Conservation (phyloP, 495 filamentous ascomycete genomes). For the Entonaema liquescens region DNA sequence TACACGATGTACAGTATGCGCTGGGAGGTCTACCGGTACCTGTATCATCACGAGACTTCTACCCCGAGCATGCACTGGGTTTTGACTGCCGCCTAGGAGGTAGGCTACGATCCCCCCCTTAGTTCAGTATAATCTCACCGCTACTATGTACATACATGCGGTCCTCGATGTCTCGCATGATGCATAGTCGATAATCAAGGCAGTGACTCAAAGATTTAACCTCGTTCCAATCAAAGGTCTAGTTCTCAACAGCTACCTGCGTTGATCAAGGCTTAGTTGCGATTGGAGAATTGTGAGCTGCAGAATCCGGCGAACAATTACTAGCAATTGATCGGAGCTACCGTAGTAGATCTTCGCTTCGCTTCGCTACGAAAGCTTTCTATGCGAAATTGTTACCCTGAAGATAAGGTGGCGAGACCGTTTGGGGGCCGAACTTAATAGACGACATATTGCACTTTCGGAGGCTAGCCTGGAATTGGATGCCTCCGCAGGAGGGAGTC, state of each 20-base stretch:
- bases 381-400: not conserved
- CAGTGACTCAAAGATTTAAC: not conserved
- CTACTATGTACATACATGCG: constrained; percentile 12
- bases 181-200: not conserved
- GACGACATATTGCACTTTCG: constrained; percentile 18
- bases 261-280: constrained; percentile 5
- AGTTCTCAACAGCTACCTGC: too few relatives aligned
- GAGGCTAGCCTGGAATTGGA: constrained; percentile 1
- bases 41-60: not conserved
- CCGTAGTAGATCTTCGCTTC: not conserved
- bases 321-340: not conserved
- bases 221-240: too few relatives aligned
- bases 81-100: not conserved
- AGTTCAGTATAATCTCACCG: constrained; percentile 17
- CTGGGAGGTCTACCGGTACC: not conserved
- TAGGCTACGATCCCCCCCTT: not conserved
- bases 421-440: constrained; percentile 29
- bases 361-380: constrained; percentile 16
- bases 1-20: not conserved
- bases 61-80: not conserved
- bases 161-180: constrained; percentile 13
- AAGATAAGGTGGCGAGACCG: constrained; percentile 8
- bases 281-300: constrained; percentile 3
- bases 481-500: constrained; percentile 14
- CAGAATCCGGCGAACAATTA: not conserved